These are phyloP conservation scores for Zea mays DNA, from an alignment of 176 grass and related monocot genomes.

Conservation along the genomic window Zm-B73-REFERENCE-NAM-5.0 NC_050104.1:68215001-68215500, in stretches of 20 bases:
- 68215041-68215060: constrained; percentile 18
- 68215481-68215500: too few relatives aligned
- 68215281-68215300: too few relatives aligned
- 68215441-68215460: too few relatives aligned
- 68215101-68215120: constrained; percentile 33
- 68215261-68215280: neutral
- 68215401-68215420: too few relatives aligned
- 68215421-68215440: too few relatives aligned
- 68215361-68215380: too few relatives aligned
- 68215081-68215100: constrained; percentile 21
- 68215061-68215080: constrained; percentile 24
- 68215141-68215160: constrained; percentile 33
- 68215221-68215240: neutral
- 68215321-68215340: too few relatives aligned
- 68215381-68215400: too few relatives aligned
- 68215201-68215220: neutral
- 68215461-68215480: too few relatives aligned
- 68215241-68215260: neutral
- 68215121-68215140: constrained; percentile 45
- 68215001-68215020: neutral
- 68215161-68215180: neutral
- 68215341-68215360: too few relatives aligned
- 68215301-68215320: too few relatives aligned
- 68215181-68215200: neutral
- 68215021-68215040: neutral